phyloP scores from a whole-genome alignment of 1,139 yeast genomes.

The Scheffersomyces quercinus region DNA sequence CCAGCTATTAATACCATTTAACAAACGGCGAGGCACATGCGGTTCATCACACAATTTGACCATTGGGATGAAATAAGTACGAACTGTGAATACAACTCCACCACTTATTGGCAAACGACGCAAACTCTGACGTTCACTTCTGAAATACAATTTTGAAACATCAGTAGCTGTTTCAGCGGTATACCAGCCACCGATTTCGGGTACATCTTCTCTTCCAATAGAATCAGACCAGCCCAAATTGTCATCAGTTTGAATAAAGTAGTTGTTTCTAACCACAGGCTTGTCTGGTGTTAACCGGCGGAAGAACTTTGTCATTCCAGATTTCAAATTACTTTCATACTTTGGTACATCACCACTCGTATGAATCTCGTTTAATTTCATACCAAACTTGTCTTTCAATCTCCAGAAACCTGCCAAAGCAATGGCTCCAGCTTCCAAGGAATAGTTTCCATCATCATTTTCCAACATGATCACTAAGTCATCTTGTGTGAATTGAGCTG shows the following conservation, averaged over 20 bases:
- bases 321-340: constrained; percentile 54
- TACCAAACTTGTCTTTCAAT: constrained; percentile 53
- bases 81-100: constrained; percentile 60
- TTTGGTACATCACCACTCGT: constrained; percentile 68
- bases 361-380: constrained; percentile 59
- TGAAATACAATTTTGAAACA: constrained; percentile 48
- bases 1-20: constrained; percentile 62
- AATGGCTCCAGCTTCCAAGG: constrained; percentile 59
- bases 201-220: constrained; percentile 56
- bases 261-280: constrained; percentile 66
- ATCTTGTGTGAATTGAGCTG: constrained; percentile 62
- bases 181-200: constrained; percentile 57
- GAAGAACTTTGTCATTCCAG: constrained; percentile 68
- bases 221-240: constrained; percentile 65
- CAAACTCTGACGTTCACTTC: constrained; percentile 71
- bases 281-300: constrained; percentile 51
- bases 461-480: constrained; percentile 69
- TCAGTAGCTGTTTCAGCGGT: constrained; percentile 54
- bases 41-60: constrained; percentile 57
- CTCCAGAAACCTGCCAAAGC: constrained; percentile 69
- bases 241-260: constrained; percentile 64
- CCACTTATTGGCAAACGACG: constrained; percentile 64
- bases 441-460: constrained; percentile 53
- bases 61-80: constrained; percentile 63
- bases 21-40: constrained; percentile 56